Evolutionary conservation across 352 stramenopile species (phyloP), one percentile per base, ranked within the genome.

Genomic region (Phytophthora fragariaefolia): DNA sequence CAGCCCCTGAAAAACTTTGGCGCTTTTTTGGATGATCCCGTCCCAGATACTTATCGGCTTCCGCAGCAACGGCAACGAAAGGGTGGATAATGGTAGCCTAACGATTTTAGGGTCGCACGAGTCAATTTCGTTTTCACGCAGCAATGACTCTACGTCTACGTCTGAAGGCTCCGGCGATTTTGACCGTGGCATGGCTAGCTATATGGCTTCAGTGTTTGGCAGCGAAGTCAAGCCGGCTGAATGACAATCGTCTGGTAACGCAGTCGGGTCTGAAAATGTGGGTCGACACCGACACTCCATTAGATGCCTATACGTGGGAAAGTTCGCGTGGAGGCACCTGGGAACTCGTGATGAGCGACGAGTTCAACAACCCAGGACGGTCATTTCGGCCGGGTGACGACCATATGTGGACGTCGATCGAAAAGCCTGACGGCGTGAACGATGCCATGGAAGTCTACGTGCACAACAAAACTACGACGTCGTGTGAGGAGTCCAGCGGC

Each of bases 331-430:
- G 76, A 4, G 79, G 97, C 54, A 76, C 69, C 28, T 93, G 83
- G 79, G 49, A 89, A n/a, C 64, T 97, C 0, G 85, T 97, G 13
- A 98, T 98, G 90, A 98, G 91, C 46, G 96, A 99, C 75, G 96
- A 99, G 68, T 98, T 99, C 66, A 89, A 98, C 66, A 76, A 73
- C 51, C 80, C 91, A 3, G 82, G 77, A 26, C 73, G 95, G 13
- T 83, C 57, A 8, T 98, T 98, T 75, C 58, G 71, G 38, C 91
- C 97, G 58, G 95, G 93, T 34, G 63, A 83, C 7, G 95, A 98
- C 75, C 91, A 95, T 15, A 72, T 90, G 30, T 98, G 93, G 93
- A 98, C 92, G 12, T 92, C 93, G 1, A 85, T 97, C 56, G 80
- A 98, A 56, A 98, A 98, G 63, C 97, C 97, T 42, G 93, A 98